Evolutionary conservation across 768 basidiomycete genomes (phyloP).

Genomic region (Cubamyces lactineus): DNA sequence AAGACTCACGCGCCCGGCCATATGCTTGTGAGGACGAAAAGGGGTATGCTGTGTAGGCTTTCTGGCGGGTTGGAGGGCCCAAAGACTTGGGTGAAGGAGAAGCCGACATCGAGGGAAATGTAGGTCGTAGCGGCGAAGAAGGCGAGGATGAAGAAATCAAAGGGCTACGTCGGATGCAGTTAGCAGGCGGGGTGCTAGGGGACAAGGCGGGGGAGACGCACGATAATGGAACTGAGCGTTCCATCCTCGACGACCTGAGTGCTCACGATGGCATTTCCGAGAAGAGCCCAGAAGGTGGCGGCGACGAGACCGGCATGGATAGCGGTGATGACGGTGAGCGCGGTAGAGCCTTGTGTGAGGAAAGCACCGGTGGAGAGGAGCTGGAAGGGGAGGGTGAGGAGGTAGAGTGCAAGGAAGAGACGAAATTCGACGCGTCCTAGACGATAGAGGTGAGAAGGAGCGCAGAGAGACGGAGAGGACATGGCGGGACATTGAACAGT

Average conservation of each 20-base stretch:
- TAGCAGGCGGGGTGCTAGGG: background rate
- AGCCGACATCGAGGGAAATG: constrained; percentile 80
- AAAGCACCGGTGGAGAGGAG: constrained; percentile 81
- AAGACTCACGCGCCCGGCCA: constrained; percentile 75
- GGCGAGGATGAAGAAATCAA: constrained; percentile 54
- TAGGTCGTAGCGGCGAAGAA: constrained; percentile 79
- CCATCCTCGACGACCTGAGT: constrained; percentile 96
- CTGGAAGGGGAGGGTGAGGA: constrained; percentile 76
- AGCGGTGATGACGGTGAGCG: constrained; percentile 71
- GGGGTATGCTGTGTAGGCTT: constrained; percentile 62
- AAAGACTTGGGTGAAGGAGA: constrained; percentile 64
- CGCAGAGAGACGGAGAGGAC: background rate
- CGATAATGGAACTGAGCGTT: constrained; percentile 51
- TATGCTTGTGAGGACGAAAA: constrained; percentile 81
- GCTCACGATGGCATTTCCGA: constrained; percentile 76
- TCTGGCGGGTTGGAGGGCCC: constrained; percentile 61
- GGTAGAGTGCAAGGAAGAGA: constrained; percentile 64
- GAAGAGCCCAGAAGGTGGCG: constrained; percentile 76
- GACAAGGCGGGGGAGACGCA: background rate
- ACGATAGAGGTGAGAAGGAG: background rate
- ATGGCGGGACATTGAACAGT: background rate
- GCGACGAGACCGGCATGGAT: constrained; percentile 80
- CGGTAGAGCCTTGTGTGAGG: constrained; percentile 73
- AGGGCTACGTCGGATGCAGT: constrained; percentile 52
- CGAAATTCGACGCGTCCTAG: constrained; percentile 73